Evolutionary conservation across 257 asterid species (phyloP), one percentile per base, ranked within the genome.

Genomic region (Petrea volubilis): DNA sequence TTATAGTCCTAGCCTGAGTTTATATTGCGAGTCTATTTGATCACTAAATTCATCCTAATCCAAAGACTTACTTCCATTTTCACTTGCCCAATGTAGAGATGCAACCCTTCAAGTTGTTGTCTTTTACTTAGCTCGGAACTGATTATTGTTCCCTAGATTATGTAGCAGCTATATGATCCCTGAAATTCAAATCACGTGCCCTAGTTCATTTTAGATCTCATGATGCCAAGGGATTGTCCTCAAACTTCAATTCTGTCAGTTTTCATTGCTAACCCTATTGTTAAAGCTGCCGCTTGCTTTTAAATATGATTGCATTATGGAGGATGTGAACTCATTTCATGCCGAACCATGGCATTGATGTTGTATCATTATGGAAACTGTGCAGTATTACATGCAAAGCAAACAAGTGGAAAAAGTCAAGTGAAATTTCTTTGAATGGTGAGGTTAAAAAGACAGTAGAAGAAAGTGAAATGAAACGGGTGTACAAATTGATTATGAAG

Each of bases 21-120:
- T 65, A 44, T 65, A 33, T 53, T 40, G 52, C 10, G 2, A 49
- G 68, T 29, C 46, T 15, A 12, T 29, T 11, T 46, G 63, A 33
- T 13, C 20, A 38, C 25, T 11, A 34, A 40, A 67, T 12, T 6
- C 41, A 6, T 51, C 15, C 27, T 62, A 62, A 33, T 33, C 14
- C 46, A 5, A 12, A 29, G 7, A 6, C n/a, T n/a, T 57, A 25
- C 43, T 31, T 47, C 53, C 53, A 44, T 8, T 70, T 29, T 24
- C 65, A 34, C 60, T 38, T 29, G 61, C 47, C 67, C 13, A 11
- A 15, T 38, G 33, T 40, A 7, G 50, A 28, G 4, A 40, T 23
- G 21, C 29, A 60, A 63, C 44, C 55, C 58, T 51, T 60, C 70
- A 27, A 40, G 51, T 50, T 14, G 52, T 53, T 70, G 13, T n/a